Base-by-base conservation (phyloP, 192 early-diverging fungal species). In the Phycomyces blakesleeanus region DNA sequence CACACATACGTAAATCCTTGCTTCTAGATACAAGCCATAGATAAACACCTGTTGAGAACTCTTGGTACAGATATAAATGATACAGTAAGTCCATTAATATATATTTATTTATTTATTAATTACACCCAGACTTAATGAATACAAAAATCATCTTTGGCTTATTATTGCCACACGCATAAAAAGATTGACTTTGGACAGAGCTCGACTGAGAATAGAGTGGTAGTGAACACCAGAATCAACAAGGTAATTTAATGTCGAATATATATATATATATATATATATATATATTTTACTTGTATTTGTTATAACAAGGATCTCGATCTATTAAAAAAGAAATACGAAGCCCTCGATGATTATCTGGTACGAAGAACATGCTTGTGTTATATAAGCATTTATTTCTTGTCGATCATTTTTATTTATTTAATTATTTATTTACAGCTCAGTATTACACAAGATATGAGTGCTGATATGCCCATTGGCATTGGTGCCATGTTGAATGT, bases 131-230 rank as follows among this genome's bases (percentile, higher is more conserved):
- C n/a, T n/a, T n/a, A n/a, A n/a, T n/a, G n/a, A n/a, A n/a, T n/a
- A n/a, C n/a, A n/a, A n/a, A n/a, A n/a, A n/a, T n/a, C n/a, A n/a
- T n/a, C n/a, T n/a, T n/a, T n/a, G n/a, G n/a, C n/a, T n/a, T n/a
- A n/a, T n/a, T n/a, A n/a, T n/a, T n/a, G n/a, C n/a, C n/a, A n/a
- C n/a, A n/a, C n/a, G n/a, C n/a, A n/a, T n/a, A n/a, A n/a, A n/a
- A n/a, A 89, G 89, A 73, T 91, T 24, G 87, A 91, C 59, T 93
- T 90, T 72, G 83, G 89, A n/a, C 75, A 72, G n/a, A 89, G 87
- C 22, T 44, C 66, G 9, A 66, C 59, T 16, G 89, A 89, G 53
- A 76, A 66, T 11, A 71, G 85, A 3, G 60, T 88, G 21, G 76
- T 87, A 0, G 80, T 93, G 5, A 87, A 87, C 39, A 61, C 67